Base-by-base conservation (phyloP, 306 rosid species). In the Cucumis melo region DNA sequence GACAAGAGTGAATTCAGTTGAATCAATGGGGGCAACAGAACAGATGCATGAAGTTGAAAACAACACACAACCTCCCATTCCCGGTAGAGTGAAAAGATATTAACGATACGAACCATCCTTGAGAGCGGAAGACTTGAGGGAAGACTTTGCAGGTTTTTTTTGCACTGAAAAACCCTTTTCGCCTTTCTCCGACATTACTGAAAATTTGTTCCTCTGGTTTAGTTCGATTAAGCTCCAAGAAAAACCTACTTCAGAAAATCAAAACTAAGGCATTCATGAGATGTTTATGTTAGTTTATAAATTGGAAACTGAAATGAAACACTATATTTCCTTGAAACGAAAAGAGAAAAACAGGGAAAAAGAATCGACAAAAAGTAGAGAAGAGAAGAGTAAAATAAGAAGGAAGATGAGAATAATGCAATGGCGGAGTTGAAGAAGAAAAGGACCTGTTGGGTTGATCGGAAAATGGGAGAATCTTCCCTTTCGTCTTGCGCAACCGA, bases 181-280 rank as follows among this genome's bases (percentile, higher is more conserved):
- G 42, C 88, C 91, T 84, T 91, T 93, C 57, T 88, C 97, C 73
- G 89, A 78, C 93, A 90, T 89, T 54, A 19, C 74, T 5, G 65
- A 79, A 74, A 59, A 34, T 23, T 3, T 63, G 41, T 74, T 76
- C 63, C 72, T 24, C 34, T 67, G 36, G 10, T 51, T 74, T n/a
- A 54, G 12, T 74, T 34, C 19, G 51, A 54, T 15, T 20, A 15
- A 68, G 55, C 56, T 44, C 13, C n/a, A 68, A 68, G 56, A 4
- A 68, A 68, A 71, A 48, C n/a, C 76, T 71, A 53, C 12, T 24
- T 14, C 14, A 71, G 15, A 71, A 71, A 71, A 24, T 0, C 12
- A 15, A 70, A 15, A 70, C 3, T 16, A 14, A 70, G 19, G 38
- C 39, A 23, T 23, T 46, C 6, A 20, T 42, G 73, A 65, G 32